Evolutionary conservation across 1,284 basidiomycete genomes (phyloP).

Genomic region (Caloboletus firmus): DNA sequence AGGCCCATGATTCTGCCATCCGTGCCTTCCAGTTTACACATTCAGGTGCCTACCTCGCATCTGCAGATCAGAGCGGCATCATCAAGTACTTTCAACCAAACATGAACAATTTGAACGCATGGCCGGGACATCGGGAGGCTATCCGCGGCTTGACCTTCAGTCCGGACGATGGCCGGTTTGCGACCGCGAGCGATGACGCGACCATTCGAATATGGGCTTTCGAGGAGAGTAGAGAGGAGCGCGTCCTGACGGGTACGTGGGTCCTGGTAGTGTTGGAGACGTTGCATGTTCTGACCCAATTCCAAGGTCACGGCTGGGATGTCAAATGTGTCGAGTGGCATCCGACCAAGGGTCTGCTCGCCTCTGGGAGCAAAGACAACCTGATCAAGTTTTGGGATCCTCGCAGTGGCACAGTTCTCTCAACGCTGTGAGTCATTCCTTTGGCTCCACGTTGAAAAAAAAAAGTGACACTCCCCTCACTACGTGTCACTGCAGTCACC

Average conservation of each 20-base stretch:
- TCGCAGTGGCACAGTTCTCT: slow-evolving; percentile 81
- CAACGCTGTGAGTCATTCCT: slow-evolving; percentile 67
- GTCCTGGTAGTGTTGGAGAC: not conserved
- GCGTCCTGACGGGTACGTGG: slow-evolving; percentile 71
- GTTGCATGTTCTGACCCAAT: slow-evolving; percentile 2
- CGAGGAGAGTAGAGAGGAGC: slow-evolving; percentile 86
- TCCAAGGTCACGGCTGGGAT: slow-evolving; percentile 91
- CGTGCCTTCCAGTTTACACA: slow-evolving; percentile 89
- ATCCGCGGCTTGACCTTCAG: slow-evolving; percentile 90
- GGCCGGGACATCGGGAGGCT: slow-evolving; percentile 85
- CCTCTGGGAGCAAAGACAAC: slow-evolving; percentile 96
- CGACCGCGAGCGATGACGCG: slow-evolving; percentile 93
- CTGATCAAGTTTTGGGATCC: slow-evolving; percentile 99
- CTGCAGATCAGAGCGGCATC: slow-evolving; percentile 89
- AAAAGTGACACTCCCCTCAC: not conserved
- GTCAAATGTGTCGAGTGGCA: slow-evolving; percentile 99
- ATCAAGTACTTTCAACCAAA: slow-evolving; percentile 99
- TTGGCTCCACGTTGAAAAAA: not conserved
- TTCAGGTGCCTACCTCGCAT: slow-evolving; percentile 88
- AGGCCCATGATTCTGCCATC: slow-evolving; percentile 95
- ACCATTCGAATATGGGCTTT: slow-evolving; percentile 95
- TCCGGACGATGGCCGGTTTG: slow-evolving; percentile 90
- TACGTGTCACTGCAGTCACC: slow-evolving; percentile 58
- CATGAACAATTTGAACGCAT: slow-evolving; percentile 96
- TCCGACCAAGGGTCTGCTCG: slow-evolving; percentile 91